Base-by-base conservation (phyloP, 2,329 filamentous ascomycete genomes). In the Scedosporium boydii region DNA sequence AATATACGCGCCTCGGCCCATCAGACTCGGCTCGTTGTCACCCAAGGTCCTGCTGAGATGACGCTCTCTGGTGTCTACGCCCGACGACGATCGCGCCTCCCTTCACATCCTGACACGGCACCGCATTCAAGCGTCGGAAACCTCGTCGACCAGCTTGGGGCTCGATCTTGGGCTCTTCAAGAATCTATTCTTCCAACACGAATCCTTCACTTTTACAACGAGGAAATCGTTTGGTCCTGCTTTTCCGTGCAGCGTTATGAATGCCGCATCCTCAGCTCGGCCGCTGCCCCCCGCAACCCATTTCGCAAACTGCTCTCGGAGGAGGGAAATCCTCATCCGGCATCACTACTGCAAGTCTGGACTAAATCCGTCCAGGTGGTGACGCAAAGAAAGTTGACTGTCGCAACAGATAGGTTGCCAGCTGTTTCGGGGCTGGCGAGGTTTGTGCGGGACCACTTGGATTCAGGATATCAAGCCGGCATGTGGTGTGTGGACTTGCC, bases 161-260 rank as follows among this genome's bases (percentile, higher is more conserved):
- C 56, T 27, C 21, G 68, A 9, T 64, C 62, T 3, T 68, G 68
- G 68, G 64, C 67, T 9, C 69, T 67, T 38, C 68, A 69, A 34
- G 68, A 70, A 29, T 65, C 64, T 4, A 59, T 66, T 6, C 64
- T 67, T 2, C 66, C 66, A 0, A 64, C 65, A 1, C 64, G 68
- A 0, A 64, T 67, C 14, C 61, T 70, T 6, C 62, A 66, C 60
- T 68, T 68, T 55, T 61, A 62, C 1, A 51, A 41, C 3, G 46
- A 64, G 3, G 65, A 70, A 48, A n/a, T 67, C 0, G 26, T 66
- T 23, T 67, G 65, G 62, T 66, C 67, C 18, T 69, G 66, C 23
- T 53, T 53, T 44, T 51, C 63, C 7, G 6, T 18, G 34, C 59
- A 51, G 4, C 48, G 9, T 5, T 68, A 66, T 41, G 63, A 67